Percentiles rank a stretch among this genome's conserved stretches.
phyloP scores from a whole-genome alignment of 495 filamentous ascomycete species.

The Lasiosphaeria ovina region DNA sequence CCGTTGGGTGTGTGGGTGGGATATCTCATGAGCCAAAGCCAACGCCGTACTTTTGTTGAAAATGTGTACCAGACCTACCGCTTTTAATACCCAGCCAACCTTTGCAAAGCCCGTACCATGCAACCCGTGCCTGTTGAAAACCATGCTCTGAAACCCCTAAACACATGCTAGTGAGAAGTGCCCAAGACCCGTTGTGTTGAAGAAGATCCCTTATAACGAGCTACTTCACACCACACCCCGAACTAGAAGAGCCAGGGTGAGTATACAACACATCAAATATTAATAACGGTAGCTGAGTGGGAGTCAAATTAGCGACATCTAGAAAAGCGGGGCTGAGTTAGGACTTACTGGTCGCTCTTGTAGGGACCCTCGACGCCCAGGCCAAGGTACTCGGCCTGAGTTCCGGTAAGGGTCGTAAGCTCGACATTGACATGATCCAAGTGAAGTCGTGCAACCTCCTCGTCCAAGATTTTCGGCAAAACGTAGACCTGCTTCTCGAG shows the following conservation, averaged over 20 bases:
- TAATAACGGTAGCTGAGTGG: slow-evolving; percentile 57
- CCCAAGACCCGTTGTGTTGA: slow-evolving; percentile 28
- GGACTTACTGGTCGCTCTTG: slow-evolving; percentile 78
- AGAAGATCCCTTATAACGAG: slow-evolving; percentile 23
- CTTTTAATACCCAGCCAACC: slow-evolving; percentile 42
- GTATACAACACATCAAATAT: slow-evolving; percentile 22
- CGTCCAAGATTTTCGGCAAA: slow-evolving; percentile 96
- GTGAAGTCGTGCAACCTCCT: slow-evolving; percentile 94
- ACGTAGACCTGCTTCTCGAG: slow-evolving; percentile 92
- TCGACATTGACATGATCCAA: slow-evolving; percentile 93
- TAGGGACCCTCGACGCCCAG: slow-evolving; percentile 81
- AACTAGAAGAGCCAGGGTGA: slow-evolving; percentile 14
- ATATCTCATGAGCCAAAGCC: slow-evolving; percentile 49
- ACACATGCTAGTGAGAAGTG: slow-evolving; percentile 28
- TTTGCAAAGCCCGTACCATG: slow-evolving; percentile 36
- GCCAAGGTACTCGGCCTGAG: slow-evolving; percentile 93
- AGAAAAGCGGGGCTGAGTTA: neutral
- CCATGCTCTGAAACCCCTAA: slow-evolving; percentile 25
- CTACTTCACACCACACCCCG: neutral
- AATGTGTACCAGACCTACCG: slow-evolving; percentile 50
- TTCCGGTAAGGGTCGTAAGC: slow-evolving; percentile 75
- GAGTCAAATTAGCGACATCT: slow-evolving; percentile 30
- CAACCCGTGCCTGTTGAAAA: slow-evolving; percentile 52
- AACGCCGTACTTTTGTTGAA: slow-evolving; percentile 56
- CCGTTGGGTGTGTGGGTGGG: slow-evolving; percentile 31